phyloP scores from a whole-genome alignment of 2,329 filamentous ascomycete genomes.

The Microdochium nivale region DNA sequence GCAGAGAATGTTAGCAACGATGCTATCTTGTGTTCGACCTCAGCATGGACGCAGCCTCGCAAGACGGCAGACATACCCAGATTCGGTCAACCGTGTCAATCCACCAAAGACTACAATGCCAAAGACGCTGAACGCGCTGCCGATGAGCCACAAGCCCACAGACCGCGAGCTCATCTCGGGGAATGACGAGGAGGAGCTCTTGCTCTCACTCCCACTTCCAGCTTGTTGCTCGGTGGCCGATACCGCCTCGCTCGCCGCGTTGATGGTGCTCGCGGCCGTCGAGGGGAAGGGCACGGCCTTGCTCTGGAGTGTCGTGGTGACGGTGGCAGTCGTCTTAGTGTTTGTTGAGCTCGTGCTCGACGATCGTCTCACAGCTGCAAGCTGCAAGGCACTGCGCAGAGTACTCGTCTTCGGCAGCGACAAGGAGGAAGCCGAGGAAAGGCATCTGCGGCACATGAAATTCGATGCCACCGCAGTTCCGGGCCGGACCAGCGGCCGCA shows the following conservation, averaged over 20 bases:
- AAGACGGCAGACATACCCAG: constrained; percentile 53
- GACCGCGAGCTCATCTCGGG: constrained; percentile 60
- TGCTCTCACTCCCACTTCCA: neutral
- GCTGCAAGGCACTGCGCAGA: neutral
- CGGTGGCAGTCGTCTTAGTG: neutral
- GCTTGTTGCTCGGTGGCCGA: neutral
- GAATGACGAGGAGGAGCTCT: constrained; percentile 24
- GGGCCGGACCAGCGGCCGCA: neutral
- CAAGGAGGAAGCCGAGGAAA: neutral
- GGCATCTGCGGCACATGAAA: neutral
- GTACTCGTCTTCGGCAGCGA: neutral
- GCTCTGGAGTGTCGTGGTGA: neutral
- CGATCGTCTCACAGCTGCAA: neutral
- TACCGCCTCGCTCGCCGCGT: neutral
- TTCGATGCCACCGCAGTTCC: neutral
- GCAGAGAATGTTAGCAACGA: neutral
- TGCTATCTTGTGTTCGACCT: neutral
- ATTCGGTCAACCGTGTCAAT: constrained; percentile 88
- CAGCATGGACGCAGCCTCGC: neutral
- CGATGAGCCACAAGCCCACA: constrained; percentile 88
- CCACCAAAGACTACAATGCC: constrained; percentile 95
- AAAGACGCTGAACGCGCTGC: constrained; percentile 87
- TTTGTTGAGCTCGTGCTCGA: neutral
- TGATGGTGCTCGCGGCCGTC: neutral
- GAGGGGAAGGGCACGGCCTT: neutral